Percentiles rank a stretch among this genome's conserved stretches.
Conservation (phyloP, 257 asterid species). For the Handroanthus guayacan region DNA sequence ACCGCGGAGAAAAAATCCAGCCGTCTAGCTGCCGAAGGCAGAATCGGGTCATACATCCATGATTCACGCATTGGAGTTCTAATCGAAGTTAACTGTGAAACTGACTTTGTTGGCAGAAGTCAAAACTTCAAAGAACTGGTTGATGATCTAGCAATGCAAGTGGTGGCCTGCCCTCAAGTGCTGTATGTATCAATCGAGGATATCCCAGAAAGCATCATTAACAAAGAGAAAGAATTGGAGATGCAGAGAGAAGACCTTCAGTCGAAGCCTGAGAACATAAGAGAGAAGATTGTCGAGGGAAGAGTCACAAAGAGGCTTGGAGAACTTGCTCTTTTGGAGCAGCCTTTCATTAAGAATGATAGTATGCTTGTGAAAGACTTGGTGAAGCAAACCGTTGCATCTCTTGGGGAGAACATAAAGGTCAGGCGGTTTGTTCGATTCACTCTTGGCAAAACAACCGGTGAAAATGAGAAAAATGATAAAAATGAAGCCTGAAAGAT, state of each 20-base stretch:
- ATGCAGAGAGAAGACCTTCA: slow-evolving; percentile 93
- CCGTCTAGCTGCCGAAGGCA: slow-evolving; percentile 96
- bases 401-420: slow-evolving; percentile 89
- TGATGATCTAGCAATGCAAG: slow-evolving; percentile 95
- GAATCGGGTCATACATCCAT: slow-evolving; percentile 88
- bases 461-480: slow-evolving; percentile 36
- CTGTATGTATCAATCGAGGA: slow-evolving; percentile 78
- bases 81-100: slow-evolving; percentile 95
- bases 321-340: slow-evolving; percentile 87
- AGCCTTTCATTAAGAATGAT: slow-evolving; percentile 78
- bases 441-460: slow-evolving; percentile 73
- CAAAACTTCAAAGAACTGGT: slow-evolving; percentile 76
- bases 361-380: slow-evolving; percentile 77
- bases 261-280: slow-evolving; percentile 85
- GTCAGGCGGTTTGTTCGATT: slow-evolving; percentile 83
- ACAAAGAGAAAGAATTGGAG: slow-evolving; percentile 81
- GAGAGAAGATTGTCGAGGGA: slow-evolving; percentile 90
- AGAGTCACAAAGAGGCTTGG: slow-evolving; percentile 90
- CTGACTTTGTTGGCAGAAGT: slow-evolving; percentile 94
- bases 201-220: slow-evolving; percentile 61
- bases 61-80: slow-evolving; percentile 96
- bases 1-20: slow-evolving; percentile 95
- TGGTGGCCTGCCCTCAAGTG: slow-evolving; percentile 89
- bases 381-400: slow-evolving; percentile 94
- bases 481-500: slow-evolving; percentile 42